These are phyloP conservation scores for Heterobasidion irregulare DNA, from an alignment of 1,284 basidiomycete species.

Conservation along the genomic window DNA sequence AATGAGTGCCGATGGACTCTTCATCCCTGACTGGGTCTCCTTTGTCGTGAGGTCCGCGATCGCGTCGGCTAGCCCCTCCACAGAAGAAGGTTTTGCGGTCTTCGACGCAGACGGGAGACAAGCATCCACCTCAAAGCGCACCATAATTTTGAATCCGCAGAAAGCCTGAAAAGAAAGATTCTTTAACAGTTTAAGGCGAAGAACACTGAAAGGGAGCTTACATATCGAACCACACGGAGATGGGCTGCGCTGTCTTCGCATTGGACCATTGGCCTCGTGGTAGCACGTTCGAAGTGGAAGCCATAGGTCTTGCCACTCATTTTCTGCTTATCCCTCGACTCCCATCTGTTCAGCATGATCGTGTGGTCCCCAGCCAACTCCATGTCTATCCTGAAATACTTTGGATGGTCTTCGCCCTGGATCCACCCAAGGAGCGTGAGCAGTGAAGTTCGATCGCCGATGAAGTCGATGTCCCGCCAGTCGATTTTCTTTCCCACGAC, in stretches of 20 bases:
- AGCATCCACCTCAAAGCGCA: conserved; percentile 25
- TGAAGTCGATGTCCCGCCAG: conserved; percentile 41
- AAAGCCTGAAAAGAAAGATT: conserved; percentile 12
- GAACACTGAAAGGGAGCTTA: not conserved
- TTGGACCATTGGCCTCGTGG: conserved; percentile 19
- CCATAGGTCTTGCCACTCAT: conserved; percentile 31
- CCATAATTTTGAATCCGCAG: conserved; percentile 21
- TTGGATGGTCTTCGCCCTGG: conserved; percentile 5
- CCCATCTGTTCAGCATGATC: conserved; percentile 44
- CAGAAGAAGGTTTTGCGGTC: not conserved
- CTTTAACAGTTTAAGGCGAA: not conserved
- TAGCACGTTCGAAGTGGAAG: conserved; percentile 36
- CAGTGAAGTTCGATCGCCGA: conserved; percentile 50
- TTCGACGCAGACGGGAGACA: conserved; percentile 8
- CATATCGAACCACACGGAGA: conserved; percentile 6
- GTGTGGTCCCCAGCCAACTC: conserved; percentile 39
- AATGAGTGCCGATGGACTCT: not conserved
- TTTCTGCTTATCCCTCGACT: conserved; percentile 23
- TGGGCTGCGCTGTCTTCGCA: conserved; percentile 2
- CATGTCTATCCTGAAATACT: conserved; percentile 3
- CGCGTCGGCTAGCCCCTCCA: conserved; percentile 24
- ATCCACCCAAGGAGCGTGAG: conserved; percentile 50
- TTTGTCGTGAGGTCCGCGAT: conserved; percentile 20
- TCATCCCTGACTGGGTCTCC: not conserved
- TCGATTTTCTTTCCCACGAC: conserved; percentile 27